A percentile compares a stretch with the other conserved stretches of the same genome.
These are phyloP conservation scores for Xylariaceae sp. DNA, from an alignment of 2,329 filamentous ascomycete species.

Conservation along the genomic window DNA sequence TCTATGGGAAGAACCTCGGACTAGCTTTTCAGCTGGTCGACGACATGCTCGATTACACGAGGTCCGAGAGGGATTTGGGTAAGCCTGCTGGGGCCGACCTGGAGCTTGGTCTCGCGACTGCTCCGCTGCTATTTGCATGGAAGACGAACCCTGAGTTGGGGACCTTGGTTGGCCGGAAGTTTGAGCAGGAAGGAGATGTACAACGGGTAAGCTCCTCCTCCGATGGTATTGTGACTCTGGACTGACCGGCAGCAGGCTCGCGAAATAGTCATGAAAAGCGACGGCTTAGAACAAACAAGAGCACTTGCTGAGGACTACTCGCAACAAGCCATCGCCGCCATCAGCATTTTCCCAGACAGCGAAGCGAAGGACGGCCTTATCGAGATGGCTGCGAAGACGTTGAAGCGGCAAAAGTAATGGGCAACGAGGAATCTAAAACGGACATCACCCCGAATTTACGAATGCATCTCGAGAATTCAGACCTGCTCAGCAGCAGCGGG, in stretches of 20 bases:
- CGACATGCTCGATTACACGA: slow-evolving; percentile 95
- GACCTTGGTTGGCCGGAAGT: slow-evolving; percentile 84
- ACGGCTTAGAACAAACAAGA: slow-evolving; percentile 87
- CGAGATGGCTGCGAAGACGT: slow-evolving; percentile 89
- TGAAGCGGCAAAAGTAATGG: slow-evolving; percentile 73
- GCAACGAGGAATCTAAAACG: too few species aligned
- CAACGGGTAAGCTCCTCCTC: slow-evolving; percentile 53
- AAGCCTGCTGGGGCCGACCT: slow-evolving; percentile 94
- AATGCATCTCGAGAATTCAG: too few species aligned
- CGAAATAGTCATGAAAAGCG: slow-evolving; percentile 71
- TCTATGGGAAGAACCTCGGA: slow-evolving; percentile 88
- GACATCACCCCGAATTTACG: too few species aligned
- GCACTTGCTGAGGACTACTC: slow-evolving; percentile 86
- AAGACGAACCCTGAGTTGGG: slow-evolving; percentile 80
- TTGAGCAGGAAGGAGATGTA: slow-evolving; percentile 76
- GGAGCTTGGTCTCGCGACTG: slow-evolving; percentile 87
- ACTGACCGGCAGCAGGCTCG: too few species aligned
- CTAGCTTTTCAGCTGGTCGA: slow-evolving; percentile 96
- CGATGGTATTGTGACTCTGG: too few species aligned
- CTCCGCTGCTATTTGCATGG: slow-evolving; percentile 93
- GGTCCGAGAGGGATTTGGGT: slow-evolving; percentile 74
- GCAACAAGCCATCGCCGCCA: slow-evolving; percentile 78
- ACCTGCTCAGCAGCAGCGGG: too few species aligned
- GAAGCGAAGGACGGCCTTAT: slow-evolving; percentile 87
- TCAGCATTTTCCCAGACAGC: slow-evolving; percentile 79